A percentile compares a stretch with the other conserved stretches of the same genome.
These are phyloP conservation scores for Ceratorhiza oryzae-sativae DNA, from an alignment of 1,284 basidiomycete species.

Conservation along the genomic window DNA sequence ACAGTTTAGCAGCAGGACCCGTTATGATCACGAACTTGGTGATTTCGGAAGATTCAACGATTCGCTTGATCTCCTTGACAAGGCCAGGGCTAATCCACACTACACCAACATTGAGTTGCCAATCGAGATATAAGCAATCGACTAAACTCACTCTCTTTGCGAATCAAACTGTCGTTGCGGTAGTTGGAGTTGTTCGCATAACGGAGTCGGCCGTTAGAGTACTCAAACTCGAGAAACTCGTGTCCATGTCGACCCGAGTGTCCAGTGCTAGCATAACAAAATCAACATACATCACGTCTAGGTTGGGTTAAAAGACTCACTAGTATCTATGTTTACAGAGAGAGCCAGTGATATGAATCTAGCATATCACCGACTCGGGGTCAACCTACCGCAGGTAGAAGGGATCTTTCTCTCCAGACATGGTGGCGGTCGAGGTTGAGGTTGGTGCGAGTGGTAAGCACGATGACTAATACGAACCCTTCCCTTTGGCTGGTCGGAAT, in stretches of 20 bases:
- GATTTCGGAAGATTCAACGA: slow-evolving; percentile 95
- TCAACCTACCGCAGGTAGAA: slow-evolving; percentile 80
- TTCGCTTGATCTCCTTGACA: slow-evolving; percentile 90
- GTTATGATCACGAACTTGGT: slow-evolving; percentile 71
- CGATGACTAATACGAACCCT: slow-evolving; percentile 3
- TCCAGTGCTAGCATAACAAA: slow-evolving; percentile 72
- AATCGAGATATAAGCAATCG: slow-evolving; percentile 14
- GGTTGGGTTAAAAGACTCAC: slow-evolving; percentile 57
- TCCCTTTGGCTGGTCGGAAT: neutral
- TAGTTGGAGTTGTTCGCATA: slow-evolving; percentile 99
- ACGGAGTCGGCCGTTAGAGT: slow-evolving; percentile 91
- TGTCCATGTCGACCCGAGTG: slow-evolving; percentile 96
- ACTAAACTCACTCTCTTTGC: slow-evolving; percentile 88
- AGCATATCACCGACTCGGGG: slow-evolving; percentile 14
- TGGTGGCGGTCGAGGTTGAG: slow-evolving; percentile 28
- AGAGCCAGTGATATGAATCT: slow-evolving; percentile 30
- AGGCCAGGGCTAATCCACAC: slow-evolving; percentile 95
- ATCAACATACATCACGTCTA: neutral
- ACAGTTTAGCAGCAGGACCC: slow-evolving; percentile 21
- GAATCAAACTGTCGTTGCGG: slow-evolving; percentile 93
- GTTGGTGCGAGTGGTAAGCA: neutral
- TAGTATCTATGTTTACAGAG: slow-evolving; percentile 71
- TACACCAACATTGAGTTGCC: slow-evolving; percentile 51
- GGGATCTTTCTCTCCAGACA: slow-evolving; percentile 59
- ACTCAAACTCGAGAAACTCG: slow-evolving; percentile 99